Conservation (phyloP, 2,329 filamentous ascomycete species). For the Pseudocercospora ulei region DNA sequence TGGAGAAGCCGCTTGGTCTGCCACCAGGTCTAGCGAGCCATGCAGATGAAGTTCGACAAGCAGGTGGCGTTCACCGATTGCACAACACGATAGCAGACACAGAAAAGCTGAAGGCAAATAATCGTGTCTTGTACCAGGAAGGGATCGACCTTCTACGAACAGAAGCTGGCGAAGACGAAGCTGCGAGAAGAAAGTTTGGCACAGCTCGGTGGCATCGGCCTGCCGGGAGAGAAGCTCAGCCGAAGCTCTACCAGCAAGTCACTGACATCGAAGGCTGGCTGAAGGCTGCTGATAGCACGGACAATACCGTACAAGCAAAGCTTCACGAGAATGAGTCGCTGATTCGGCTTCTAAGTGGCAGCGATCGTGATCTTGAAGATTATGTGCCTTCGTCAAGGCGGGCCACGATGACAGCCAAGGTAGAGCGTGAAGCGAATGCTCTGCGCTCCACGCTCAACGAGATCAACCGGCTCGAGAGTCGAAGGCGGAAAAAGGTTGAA, state of each 20-base stretch:
- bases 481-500: constrained; percentile 70
- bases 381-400: constrained; percentile 80
- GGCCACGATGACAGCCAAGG: constrained; percentile 65
- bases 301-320: constrained; percentile 65
- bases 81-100: constrained; percentile 77
- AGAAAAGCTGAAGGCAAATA: constrained; percentile 73
- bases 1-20: constrained; percentile 87
- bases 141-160: constrained; percentile 66
- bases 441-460: constrained; percentile 77
- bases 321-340: constrained; percentile 64
- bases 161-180: constrained; percentile 75
- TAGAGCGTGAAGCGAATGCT: constrained; percentile 68
- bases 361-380: constrained; percentile 71
- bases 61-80: constrained; percentile 70
- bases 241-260: constrained; percentile 64
- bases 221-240: constrained; percentile 58
- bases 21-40: constrained; percentile 78
- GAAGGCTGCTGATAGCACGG: constrained; percentile 56
- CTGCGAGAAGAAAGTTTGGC: constrained; percentile 65
- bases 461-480: constrained; percentile 68
- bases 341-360: constrained; percentile 65
- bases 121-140: constrained; percentile 70
- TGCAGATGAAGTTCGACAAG: constrained; percentile 85
- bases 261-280: constrained; percentile 81
- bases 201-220: constrained; percentile 74